These are phyloP conservation scores for Geotrichum reessii DNA, from an alignment of 1,139 yeast species.

Conservation along the genomic window DNA sequence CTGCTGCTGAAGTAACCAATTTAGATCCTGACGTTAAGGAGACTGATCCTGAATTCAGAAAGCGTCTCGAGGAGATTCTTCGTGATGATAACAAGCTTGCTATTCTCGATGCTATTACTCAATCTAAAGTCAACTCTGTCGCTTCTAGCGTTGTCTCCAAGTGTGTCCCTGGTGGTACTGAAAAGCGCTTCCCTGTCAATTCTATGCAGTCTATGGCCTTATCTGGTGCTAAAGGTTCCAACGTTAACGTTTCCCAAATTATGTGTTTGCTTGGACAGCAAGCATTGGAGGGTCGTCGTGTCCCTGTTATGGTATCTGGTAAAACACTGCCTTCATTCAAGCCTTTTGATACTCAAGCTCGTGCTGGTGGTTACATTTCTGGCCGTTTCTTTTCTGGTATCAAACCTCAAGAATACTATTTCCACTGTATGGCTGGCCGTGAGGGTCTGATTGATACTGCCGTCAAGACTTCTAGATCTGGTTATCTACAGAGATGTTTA, in stretches of 20 bases:
- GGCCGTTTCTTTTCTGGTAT: conserved; percentile 98
- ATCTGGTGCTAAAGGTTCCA: conserved; percentile 98
- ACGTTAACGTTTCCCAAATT: conserved; percentile 96
- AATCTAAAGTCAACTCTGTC: conserved; percentile 84
- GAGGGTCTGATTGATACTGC: conserved; percentile 99
- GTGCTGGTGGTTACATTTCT: conserved; percentile 97
- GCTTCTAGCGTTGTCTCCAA: conserved; percentile 89
- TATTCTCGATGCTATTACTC: conserved; percentile 91
- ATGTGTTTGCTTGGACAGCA: conserved; percentile 99
- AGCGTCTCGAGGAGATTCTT: conserved; percentile 86
- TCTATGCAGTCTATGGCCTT: conserved; percentile 99
- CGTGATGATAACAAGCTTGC: conserved; percentile 92
- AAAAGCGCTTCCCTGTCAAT: conserved; percentile 91
- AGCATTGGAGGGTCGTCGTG: conserved; percentile 98
- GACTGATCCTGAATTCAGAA: conserved; percentile 70
- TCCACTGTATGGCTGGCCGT: conserved; percentile 99
- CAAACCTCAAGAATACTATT: conserved; percentile 97
- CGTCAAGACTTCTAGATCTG: conserved; percentile 96
- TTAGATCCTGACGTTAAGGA: conserved; percentile 52
- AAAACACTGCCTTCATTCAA: conserved; percentile 94
- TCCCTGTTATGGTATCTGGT: conserved; percentile 98
- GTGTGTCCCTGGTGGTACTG: conserved; percentile 95
- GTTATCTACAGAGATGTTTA: conserved; percentile 96
- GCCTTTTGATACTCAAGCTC: conserved; percentile 93
- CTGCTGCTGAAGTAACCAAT: conserved; percentile 93